These are phyloP conservation scores for Rhizophagus prolifer DNA, from an alignment of 192 early-diverging fungal genomes.

Conservation along the genomic window DNA sequence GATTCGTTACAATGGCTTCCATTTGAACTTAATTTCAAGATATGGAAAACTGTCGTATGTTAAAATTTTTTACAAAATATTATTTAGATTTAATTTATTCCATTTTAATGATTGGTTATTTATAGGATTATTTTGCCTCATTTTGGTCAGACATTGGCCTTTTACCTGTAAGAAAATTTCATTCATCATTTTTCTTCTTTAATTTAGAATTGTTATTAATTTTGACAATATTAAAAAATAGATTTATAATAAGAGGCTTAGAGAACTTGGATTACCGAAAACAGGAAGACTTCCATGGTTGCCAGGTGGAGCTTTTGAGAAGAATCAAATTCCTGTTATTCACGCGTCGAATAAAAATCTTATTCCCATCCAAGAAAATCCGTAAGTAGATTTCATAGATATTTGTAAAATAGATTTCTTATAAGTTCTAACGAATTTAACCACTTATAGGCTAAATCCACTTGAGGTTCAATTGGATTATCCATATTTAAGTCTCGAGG, in stretches of 20 bases:
- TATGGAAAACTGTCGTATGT: constrained; percentile 16
- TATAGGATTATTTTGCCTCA: neutral
- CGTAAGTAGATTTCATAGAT: neutral
- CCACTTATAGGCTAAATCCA: neutral
- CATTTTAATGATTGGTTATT: neutral
- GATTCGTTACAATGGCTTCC: constrained; percentile 16
- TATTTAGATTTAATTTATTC: neutral
- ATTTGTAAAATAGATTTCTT: too few species aligned
- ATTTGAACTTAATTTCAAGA: constrained; percentile 1
- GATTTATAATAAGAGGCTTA: constrained; percentile 17
- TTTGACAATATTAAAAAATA: neutral
- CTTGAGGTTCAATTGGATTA: neutral
- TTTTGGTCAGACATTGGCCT: neutral
- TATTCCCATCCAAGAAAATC: neutral
- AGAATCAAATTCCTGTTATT: neutral
- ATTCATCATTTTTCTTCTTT: too few species aligned
- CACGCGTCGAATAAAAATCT: neutral
- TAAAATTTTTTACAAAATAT: neutral
- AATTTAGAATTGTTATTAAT: neutral
- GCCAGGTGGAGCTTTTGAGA: constrained; percentile 5
- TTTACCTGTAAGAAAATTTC: constrained; percentile 3
- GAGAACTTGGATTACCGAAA: neutral
- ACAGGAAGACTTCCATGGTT: neutral
- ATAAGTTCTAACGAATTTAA: neutral
- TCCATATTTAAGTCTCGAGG: constrained; percentile 1